Conservation (phyloP, 352 stramenopile species). For the Globisporangium cystogenes region DNA sequence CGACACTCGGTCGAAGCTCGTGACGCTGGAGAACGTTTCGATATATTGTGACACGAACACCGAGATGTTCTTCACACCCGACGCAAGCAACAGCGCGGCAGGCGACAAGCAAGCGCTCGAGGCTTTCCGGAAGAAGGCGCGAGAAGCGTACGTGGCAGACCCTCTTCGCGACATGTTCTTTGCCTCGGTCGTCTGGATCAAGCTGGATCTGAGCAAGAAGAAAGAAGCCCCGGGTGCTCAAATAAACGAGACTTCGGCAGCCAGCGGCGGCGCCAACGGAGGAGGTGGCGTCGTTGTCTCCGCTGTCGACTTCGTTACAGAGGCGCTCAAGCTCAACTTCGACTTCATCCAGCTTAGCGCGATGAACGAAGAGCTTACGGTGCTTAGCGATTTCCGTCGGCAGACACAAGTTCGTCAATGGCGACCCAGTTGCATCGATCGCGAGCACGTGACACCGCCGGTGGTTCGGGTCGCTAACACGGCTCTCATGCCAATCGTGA, state of each 20-base stretch:
- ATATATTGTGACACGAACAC: constrained; percentile 56
- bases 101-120: constrained; percentile 13
- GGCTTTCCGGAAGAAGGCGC: constrained; percentile 28
- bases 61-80: constrained; percentile 19
- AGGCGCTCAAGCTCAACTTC: constrained; percentile 43
- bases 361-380: constrained; percentile 37
- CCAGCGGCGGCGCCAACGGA: background rate
- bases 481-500: constrained; percentile 33
- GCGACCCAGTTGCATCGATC: constrained; percentile 50
- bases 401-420: constrained; percentile 24
- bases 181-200: constrained; percentile 50
- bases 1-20: constrained; percentile 39
- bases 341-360: constrained; percentile 52
- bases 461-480: constrained; percentile 22
- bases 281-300: constrained; percentile 7
- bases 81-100: background rate
- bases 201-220: constrained; percentile 42
- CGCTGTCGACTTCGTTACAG: constrained; percentile 54
- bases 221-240: background rate
- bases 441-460: constrained; percentile 26
- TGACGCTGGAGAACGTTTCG: constrained; percentile 54
- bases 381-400: constrained; percentile 28
- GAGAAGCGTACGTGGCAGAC: constrained; percentile 24
- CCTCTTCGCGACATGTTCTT: constrained; percentile 38
- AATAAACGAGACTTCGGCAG: background rate